A percentile compares a stretch with the other conserved stretches of the same genome.
Evolutionary conservation across 2,329 filamentous ascomycete genomes (phyloP).

Genomic region (Zymoseptoria pseudotritici): DNA sequence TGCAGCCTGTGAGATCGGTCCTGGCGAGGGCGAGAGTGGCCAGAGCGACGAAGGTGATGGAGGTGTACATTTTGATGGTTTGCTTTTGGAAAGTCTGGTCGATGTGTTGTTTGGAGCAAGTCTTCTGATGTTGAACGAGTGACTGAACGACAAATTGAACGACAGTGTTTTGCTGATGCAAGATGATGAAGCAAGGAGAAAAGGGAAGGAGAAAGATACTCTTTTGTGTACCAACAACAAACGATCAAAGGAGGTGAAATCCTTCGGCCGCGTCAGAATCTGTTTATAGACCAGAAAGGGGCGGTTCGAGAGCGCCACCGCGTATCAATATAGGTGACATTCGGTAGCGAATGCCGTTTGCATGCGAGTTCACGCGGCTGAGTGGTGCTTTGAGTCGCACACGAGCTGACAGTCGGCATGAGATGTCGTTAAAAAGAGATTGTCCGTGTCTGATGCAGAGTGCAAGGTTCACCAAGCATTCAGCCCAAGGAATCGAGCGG

Average conservation of each 20-base stretch:
- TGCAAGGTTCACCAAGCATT: background rate
- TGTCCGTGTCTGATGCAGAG: background rate
- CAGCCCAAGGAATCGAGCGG: background rate
- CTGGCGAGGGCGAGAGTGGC: conserved; percentile 26
- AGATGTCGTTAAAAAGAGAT: background rate
- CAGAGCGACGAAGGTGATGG: conserved; percentile 23
- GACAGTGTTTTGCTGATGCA: background rate
- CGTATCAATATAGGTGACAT: background rate
- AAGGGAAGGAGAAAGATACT: background rate
- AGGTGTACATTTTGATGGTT: conserved; percentile 19
- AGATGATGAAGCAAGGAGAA: background rate
- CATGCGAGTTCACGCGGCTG: background rate
- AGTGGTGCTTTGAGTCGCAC: background rate
- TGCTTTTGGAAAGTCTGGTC: background rate
- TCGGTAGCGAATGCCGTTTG: background rate
- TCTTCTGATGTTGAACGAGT: conserved; percentile 1
- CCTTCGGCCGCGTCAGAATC: background rate
- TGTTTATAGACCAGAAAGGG: conserved; percentile 1
- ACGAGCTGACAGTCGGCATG: background rate
- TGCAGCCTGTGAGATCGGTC: conserved; percentile 39
- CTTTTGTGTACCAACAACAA: background rate
- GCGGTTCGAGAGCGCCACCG: background rate
- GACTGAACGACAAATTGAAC: background rate
- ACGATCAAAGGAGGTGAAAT: background rate
- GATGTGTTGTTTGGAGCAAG: background rate